Conservation (phyloP, 768 basidiomycete genomes). For the Trametes cingulata region DNA sequence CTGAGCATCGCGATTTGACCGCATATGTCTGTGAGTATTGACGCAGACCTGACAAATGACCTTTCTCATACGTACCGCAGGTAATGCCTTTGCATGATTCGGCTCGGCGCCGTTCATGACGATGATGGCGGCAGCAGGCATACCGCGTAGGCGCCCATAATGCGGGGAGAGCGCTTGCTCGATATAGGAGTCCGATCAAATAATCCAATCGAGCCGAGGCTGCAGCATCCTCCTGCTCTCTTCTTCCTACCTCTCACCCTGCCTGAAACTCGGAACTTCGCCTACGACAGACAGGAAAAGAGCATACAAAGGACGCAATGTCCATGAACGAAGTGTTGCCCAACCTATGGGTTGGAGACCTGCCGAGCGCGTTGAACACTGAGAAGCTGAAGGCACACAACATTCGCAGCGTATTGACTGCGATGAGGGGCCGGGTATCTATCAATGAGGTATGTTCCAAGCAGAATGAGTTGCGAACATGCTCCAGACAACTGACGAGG, state of each 20-base stretch:
- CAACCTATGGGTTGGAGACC: conserved; percentile 83
- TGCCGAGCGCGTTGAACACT: conserved; percentile 66
- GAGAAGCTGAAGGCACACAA: conserved; percentile 62
- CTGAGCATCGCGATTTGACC: neutral
- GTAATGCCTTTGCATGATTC: neutral
- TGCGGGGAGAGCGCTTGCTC: neutral
- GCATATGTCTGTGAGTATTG: neutral
- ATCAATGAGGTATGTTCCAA: conserved; percentile 56
- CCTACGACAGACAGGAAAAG: neutral
- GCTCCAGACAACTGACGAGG: conserved; percentile 3
- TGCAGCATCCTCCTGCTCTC: neutral
- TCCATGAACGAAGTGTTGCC: conserved; percentile 79
- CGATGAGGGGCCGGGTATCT: conserved; percentile 67
- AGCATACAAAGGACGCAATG: neutral
- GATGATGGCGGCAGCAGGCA: neutral
- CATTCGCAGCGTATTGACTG: conserved; percentile 75
- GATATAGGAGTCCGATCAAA: neutral
- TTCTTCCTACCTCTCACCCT: neutral
- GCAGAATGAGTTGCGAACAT: neutral
- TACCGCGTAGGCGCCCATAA: neutral
- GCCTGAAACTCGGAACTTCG: neutral
- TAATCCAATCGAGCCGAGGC: too few species aligned
- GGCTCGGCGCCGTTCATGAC: neutral
- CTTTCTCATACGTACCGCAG: neutral
- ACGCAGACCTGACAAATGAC: too few species aligned